phyloP scores from a whole-genome alignment of 1,284 basidiomycete species.

The Neolentinus lepideus region DNA sequence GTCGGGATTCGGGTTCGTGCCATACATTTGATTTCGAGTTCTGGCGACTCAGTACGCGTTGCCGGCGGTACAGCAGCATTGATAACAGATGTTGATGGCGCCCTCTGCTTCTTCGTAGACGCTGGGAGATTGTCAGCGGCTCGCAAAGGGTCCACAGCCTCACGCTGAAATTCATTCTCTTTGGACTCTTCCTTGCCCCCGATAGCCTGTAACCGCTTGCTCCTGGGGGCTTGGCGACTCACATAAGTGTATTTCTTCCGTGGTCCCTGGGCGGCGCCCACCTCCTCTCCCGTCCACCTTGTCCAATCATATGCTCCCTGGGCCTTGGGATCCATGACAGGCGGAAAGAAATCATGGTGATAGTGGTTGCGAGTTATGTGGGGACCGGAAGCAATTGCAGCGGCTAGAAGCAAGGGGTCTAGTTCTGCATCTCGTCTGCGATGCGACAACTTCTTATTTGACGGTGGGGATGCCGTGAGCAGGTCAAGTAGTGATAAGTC shows the following conservation, averaged over 20 bases:
- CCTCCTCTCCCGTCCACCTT: conserved; percentile 38
- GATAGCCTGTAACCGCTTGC: conserved; percentile 36
- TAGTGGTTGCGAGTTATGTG: conserved; percentile 75
- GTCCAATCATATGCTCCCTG: conserved; percentile 54
- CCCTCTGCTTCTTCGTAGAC: conserved; percentile 14
- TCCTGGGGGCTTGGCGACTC: conserved; percentile 67
- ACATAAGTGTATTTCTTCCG: conserved; percentile 46
- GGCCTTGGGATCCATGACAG: conserved; percentile 39
- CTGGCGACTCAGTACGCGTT: conserved; percentile 6
- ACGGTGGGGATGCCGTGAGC: conserved; percentile 38
- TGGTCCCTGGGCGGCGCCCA: conserved; percentile 24
- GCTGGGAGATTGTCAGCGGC: conserved; percentile 18
- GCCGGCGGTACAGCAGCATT: conserved; percentile 6
- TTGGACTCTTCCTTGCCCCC: conserved; percentile 13
- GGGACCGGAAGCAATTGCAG: conserved; percentile 61
- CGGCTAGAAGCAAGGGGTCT: conserved; percentile 68
- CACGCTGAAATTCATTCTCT: conserved; percentile 18
- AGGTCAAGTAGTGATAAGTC: conserved; percentile 39
- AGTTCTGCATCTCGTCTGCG: conserved; percentile 57
- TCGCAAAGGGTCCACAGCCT: conserved; percentile 14
- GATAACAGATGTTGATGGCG: conserved; percentile 2
- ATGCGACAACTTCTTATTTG: conserved; percentile 29
- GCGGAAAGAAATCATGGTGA: conserved; percentile 63
- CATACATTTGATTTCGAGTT: conserved; percentile 81
- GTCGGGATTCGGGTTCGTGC: conserved; percentile 97